phyloP scores from a whole-genome alignment of 1,284 basidiomycete species.

The Phylloporus sp. region DNA sequence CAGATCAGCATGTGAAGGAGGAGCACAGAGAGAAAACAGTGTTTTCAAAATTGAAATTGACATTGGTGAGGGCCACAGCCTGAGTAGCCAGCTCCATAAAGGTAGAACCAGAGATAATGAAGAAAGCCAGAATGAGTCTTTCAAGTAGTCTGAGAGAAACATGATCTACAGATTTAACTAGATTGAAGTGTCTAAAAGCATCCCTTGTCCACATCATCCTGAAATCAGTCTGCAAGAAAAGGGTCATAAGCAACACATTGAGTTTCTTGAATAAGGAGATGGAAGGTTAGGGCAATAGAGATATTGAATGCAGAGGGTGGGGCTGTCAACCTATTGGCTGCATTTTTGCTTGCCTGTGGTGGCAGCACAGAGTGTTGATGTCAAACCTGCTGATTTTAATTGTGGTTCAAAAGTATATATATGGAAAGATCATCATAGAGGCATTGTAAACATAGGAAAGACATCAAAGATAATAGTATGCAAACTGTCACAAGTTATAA shows the following conservation, averaged over 20 bases:
- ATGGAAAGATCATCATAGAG: no score
- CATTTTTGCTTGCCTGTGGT: no score
- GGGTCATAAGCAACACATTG: conserved; percentile 87
- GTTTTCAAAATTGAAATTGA: conserved; percentile 79
- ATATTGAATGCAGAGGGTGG: conserved; percentile 67
- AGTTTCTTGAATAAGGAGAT: conserved; percentile 84
- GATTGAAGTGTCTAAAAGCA: conserved; percentile 78
- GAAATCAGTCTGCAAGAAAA: conserved; percentile 82
- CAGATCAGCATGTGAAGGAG: conserved; percentile 78
- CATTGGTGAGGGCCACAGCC: conserved; percentile 66
- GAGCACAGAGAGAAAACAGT: conserved; percentile 73
- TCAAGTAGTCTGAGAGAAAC: conserved; percentile 80
- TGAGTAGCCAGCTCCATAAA: conserved; percentile 74
- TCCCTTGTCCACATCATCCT: conserved; percentile 84
- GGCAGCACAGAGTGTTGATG: no score
- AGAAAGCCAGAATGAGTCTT: conserved; percentile 73
- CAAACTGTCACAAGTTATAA: no score
- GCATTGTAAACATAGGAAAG: no score
- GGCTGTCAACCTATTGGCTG: no score
- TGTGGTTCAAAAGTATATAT: no score
- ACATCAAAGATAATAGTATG: no score
- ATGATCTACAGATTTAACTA: conserved; percentile 77
- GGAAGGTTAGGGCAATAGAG: conserved; percentile 76
- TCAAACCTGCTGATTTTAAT: no score
- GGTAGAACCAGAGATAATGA: conserved; percentile 70